Evolutionary conservation across 2,329 filamentous ascomycete species (phyloP).

Genomic region (Penicillium brevicompactum): DNA sequence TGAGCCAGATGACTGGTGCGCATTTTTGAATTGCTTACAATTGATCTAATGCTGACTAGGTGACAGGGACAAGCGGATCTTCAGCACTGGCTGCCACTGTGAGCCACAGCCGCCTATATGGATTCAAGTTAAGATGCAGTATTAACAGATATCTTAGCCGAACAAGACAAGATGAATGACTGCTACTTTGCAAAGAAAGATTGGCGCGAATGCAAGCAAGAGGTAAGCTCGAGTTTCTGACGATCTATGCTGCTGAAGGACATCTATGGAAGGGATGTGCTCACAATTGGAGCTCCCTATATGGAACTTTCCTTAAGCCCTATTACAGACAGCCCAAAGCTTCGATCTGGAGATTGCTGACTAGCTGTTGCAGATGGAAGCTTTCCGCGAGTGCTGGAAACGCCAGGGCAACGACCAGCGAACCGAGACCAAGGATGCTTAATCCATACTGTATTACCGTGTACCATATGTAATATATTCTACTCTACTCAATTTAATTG

Average conservation of each 20-base stretch:
- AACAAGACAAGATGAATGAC: conserved; percentile 88
- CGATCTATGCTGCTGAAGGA: background rate
- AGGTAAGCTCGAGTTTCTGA: conserved; percentile 62
- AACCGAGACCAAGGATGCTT: conserved; percentile 73
- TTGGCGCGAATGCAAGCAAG: conserved; percentile 83
- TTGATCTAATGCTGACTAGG: conserved; percentile 14
- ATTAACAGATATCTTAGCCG: conserved; percentile 56
- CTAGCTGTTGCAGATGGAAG: conserved; percentile 70
- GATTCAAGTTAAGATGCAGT: background rate
- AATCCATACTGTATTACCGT: conserved; percentile 5
- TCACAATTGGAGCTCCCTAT: too few relatives aligned
- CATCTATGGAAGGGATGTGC: background rate
- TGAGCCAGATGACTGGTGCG: conserved; percentile 93
- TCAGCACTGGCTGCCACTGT: conserved; percentile 93
- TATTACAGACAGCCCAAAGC: background rate
- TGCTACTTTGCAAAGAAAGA: conserved; percentile 97
- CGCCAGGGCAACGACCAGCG: conserved; percentile 81
- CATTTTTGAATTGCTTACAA: background rate
- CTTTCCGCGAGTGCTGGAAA: conserved; percentile 91
- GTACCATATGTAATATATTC: background rate
- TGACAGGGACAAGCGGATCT: conserved; percentile 92
- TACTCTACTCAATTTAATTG: background rate
- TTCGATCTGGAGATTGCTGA: background rate
- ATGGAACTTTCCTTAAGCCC: too few relatives aligned
- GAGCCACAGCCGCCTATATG: conserved; percentile 28